These are phyloP conservation scores for Boletus albobrunnescens DNA, from an alignment of 1,284 basidiomycete species.

Conservation along the genomic window DNA sequence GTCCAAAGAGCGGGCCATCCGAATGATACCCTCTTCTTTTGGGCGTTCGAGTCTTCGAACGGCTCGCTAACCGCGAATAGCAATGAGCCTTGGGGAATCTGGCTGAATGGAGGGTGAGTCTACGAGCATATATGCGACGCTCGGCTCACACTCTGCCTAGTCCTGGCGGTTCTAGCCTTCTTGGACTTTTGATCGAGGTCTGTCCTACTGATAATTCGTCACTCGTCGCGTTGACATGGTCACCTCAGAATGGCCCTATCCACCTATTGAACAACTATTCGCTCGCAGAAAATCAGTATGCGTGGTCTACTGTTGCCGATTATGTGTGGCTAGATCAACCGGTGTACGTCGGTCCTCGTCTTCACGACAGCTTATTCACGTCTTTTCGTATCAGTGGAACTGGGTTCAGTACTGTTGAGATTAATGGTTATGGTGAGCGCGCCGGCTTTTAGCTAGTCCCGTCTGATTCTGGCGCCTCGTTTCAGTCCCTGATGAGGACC, in stretches of 20 bases:
- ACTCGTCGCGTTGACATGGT: not conserved
- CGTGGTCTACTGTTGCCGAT: not conserved
- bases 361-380: constrained; percentile 5
- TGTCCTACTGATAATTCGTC: too few species aligned
- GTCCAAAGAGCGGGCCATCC: constrained; percentile 61
- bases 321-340: not conserved
- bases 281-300: not conserved
- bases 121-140: too few species aligned
- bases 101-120: not conserved
- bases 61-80: not conserved
- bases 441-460: too few species aligned
- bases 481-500: constrained; percentile 22
- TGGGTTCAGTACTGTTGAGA: not conserved
- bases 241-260: not conserved
- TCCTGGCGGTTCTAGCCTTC: not conserved
- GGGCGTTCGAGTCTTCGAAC: not conserved
- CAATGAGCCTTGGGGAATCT: not conserved
- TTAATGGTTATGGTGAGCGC: not conserved
- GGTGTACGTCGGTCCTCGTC: not conserved
- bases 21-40: constrained; percentile 46
- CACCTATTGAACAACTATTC: not conserved
- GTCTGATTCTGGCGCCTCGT: not conserved
- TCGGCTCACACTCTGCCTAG: not conserved
- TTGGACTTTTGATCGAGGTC: not conserved
- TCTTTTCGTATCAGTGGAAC: not conserved